Evolutionary conservation across 2,329 filamentous ascomycete species (phyloP), one percentile per base, ranked within the genome.

Genomic region (Botrytis deweyae): DNA sequence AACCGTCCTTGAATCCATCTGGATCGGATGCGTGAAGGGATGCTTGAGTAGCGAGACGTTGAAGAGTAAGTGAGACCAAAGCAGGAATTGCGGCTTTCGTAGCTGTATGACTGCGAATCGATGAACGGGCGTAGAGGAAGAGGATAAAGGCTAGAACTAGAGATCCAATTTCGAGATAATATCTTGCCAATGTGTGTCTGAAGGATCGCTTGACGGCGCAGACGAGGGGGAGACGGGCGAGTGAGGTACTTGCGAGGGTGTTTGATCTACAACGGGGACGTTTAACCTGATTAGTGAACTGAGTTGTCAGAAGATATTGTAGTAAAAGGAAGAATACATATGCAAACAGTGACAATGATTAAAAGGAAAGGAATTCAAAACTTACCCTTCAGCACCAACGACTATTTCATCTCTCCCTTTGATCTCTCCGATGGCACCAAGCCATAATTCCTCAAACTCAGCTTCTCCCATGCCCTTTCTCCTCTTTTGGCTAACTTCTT

Each of bases 391-490:
- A 75, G 78, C 80, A 65, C 84, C 83, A 61, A 87, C 84, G 77
- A 88, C 83, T 42, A 92, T 85, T 80, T 92, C 90, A 10, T 91
- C 89, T 75, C 89, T 84, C 1, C 84, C 83, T 75, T 88, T 87
- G 70, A 95, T 89, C 78, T 95, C 93, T 29, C 90, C 91, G 73
- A 95, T 88, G 3, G 93, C 93, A 75, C 89, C 88, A 42, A 86
- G 85, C 89, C 93, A 96, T 12, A 99, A 88, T 74, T 97, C 93
- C 78, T 98, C 94, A 80, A 99, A 98, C 81, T 98, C 95, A 61
- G 92, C 88, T 80, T 94, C 91, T 76, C 88, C 93, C 89, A 98
- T 93, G 76, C 91, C 91, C 84, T 93, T 95, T 81, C 90, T 92
- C 76, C 92, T 90, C 85, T 92, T 93, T 78, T 90, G 88, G 78